Base-by-base conservation (phyloP, 306 rosid genomes). In the Arachis stenosperma region DNA sequence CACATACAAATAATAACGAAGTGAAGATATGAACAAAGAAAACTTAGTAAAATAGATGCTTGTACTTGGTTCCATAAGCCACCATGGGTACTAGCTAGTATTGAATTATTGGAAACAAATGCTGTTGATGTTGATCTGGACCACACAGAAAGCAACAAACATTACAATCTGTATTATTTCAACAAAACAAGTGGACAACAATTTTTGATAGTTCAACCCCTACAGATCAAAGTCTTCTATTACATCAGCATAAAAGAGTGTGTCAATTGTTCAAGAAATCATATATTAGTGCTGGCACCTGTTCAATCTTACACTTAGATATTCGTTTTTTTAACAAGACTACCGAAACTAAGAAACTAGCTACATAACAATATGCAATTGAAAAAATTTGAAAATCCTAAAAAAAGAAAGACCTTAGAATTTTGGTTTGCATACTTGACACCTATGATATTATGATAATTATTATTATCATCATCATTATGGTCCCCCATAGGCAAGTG, bases 141-240 rank as follows among this genome's bases (percentile, higher is more conserved):
- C 69, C 73, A 48, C 73, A 48, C 82, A 64, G 7, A 78, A 71
- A 78, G 48, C 8, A 64, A 22, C 77, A 78, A 64, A 39, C 62
- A 12, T 70, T 7, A 6, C 6, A 43, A 70, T 44, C n/a, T 33
- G 4, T 7, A 56, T 9, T 30, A 0, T 47, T 11, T 50, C 57
- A 14, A 61, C 13, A 71, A 36, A 27, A 70, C 61, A 55, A 62
- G 1, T 65, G 36, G 56, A 61, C 48, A 70, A 5, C 9, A 15
- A 0, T 11, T 13, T 65, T 46, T 55, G 17, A 15, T 63, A 44
- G 54, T 70, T 58, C 65, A 70, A 77, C 41, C n/a, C 71, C 36
- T 22, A 22, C 27, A 22, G 27, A 22, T 3, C 37, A 33, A 2
- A 52, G 0, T 29, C 12, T 48, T 72, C 22, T n/a, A 63, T 37